Evolutionary conservation across 495 filamentous ascomycete species (phyloP), one percentile per base, ranked within the genome.

Genomic region (Hypoxylon lienhwacheense): DNA sequence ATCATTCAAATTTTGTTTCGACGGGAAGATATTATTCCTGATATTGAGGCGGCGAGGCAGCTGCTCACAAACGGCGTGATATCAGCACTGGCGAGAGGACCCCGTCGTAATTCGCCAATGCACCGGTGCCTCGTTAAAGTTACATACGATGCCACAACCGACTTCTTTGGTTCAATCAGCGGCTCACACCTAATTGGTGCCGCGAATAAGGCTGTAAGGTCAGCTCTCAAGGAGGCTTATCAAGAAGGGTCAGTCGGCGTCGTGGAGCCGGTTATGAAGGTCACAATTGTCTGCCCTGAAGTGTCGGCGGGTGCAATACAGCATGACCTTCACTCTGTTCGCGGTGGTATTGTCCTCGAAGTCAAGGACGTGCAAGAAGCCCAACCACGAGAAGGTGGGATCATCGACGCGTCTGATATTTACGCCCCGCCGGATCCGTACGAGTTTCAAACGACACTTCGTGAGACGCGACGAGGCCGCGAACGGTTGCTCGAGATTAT

Each of bases 231-330:
- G 42, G 76, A 82, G 7, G 77, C 80, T 0, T 68, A 80, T 28
- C 64, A 65, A 12, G 64, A 68, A 22, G 59, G 69, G 0, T 72
- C 72, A 1, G 78, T 86, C 3, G 80, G 77, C 1, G 73, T 99
- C 34, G 88, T 97, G 77, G 95, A 99, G 67, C 92, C 92, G 0
- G 85, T 97, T 19, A 95, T 96, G 87, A 81, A 84, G 54, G 90
- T 89, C 7, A 83, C 81, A 12, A 92, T 99, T 63, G 80, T 77
- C 66, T 86, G 91, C 46, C 86, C 91, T 63, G 93, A 97, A 73
- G 78, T 78, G 10, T 82, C 81, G 17, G 80, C 96, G 14, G 89
- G 91, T 8, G 77, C 81, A 2, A 89, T 99, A n/a, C 88, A 95
- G 33, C 90, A 93, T 53, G 95, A 99, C 63, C 79, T 99, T 31